Base-by-base conservation (phyloP, 2,329 filamentous ascomycete species). In the Scedosporium dehoogii region DNA sequence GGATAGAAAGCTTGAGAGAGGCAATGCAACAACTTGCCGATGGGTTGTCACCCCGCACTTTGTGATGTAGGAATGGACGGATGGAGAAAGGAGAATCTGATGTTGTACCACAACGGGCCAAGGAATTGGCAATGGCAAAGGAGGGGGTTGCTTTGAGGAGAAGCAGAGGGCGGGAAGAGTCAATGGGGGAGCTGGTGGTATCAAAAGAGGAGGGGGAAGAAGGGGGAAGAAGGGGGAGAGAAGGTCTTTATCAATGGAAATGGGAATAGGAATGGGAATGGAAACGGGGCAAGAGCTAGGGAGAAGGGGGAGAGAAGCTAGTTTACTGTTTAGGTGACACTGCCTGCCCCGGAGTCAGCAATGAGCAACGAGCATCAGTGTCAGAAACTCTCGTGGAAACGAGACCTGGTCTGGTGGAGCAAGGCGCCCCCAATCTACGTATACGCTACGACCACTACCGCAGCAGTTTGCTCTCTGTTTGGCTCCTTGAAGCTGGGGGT, bases 1-100 rank as follows among this genome's bases (percentile, higher is more conserved):
- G 70, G 69, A 67, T 64, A 66, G 59, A 64, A 53, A 41, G 65
- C 48, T 46, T 46, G 33, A 63, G 46, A 23, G 48, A 48, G 9
- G 21, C 33, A 33, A 60, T 55, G 60, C 42, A 61, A 63, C 60
- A 59, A 58, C 59, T 55, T 55, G 65, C 33, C 42, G 66, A 63
- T 56, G 65, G 67, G 65, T 62, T 66, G 63, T 63, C 60, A 65
- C 63, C 63, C 65, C 65, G 66, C 65, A 65, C 63, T 65, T 61
- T 59, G 25, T 41, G 23, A 61, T 60, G 53, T 29, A 41, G 16
- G 59, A 59, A 3, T 38, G 55, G 61, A 41, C 27, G 41, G 38
- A 33, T 58, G 41, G 29, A 46, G 60, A 58, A 27, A n/a, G 55
- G 21, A 41, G 46, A 51, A 25, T 53, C 21, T 53, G 48, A 53